Evolutionary conservation across 148 eudicot genomes (phyloP).

Genomic region (Arbutus unedo): DNA sequence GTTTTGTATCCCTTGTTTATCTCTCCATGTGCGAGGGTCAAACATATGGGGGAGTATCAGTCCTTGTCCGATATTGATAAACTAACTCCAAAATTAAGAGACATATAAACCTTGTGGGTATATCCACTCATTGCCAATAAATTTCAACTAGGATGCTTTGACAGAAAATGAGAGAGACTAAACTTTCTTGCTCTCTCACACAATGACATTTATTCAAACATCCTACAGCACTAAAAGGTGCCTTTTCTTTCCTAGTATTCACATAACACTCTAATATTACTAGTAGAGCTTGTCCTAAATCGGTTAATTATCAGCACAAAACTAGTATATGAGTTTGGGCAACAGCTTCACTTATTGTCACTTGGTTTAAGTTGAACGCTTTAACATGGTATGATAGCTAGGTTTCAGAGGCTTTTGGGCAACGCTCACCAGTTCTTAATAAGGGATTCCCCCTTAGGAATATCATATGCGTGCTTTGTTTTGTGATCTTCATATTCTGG

Average conservation of each 20-base stretch:
- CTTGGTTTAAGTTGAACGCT: background rate
- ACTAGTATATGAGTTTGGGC: background rate
- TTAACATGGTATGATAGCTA: background rate
- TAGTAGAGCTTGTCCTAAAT: background rate
- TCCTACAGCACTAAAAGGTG: background rate
- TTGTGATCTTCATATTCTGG: conserved; percentile 1
- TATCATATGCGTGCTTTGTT: background rate
- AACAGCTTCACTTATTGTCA: background rate
- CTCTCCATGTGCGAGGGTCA: background rate
- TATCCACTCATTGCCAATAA: background rate
- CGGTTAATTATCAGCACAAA: background rate
- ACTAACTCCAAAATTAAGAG: background rate
- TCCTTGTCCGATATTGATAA: background rate
- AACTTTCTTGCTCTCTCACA: background rate
- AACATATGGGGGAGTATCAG: background rate
- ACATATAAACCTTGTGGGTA: background rate
- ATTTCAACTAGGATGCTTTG: background rate
- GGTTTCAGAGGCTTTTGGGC: background rate
- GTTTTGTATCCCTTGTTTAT: background rate
- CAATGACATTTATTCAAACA: background rate
- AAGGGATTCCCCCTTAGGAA: background rate
- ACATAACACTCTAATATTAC: background rate
- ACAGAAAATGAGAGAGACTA: background rate
- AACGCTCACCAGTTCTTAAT: background rate
- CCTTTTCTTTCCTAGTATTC: background rate